phyloP scores from a whole-genome alignment of 1,284 basidiomycete species.

The Cryptococcus sp. region DNA sequence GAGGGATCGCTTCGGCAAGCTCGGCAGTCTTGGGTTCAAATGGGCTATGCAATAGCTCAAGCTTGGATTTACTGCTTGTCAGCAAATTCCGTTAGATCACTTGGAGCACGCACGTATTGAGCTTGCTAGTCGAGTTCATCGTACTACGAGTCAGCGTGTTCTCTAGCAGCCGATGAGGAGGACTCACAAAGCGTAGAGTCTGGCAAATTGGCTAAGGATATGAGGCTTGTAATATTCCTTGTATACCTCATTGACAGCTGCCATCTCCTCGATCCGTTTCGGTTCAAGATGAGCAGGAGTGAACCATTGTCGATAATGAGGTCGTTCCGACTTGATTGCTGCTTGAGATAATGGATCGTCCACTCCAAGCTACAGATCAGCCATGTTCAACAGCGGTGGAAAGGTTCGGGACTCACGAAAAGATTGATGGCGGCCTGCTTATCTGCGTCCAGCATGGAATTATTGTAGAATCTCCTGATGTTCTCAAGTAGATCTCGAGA shows the following conservation, averaged over 20 bases:
- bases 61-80: constrained; percentile 27
- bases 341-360: constrained; percentile 39
- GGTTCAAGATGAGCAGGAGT: constrained; percentile 63
- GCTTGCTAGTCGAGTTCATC: constrained; percentile 43
- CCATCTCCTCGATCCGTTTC: constrained; percentile 43
- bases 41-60: constrained; percentile 34
- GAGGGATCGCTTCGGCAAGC: background rate
- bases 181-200: constrained; percentile 56
- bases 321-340: constrained; percentile 42
- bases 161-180: background rate
- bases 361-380: constrained; percentile 61
- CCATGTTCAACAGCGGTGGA: background rate
- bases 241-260: constrained; percentile 64
- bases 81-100: background rate
- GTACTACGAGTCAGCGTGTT: constrained; percentile 16
- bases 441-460: constrained; percentile 91
- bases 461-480: constrained; percentile 91
- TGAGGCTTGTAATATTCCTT: constrained; percentile 86
- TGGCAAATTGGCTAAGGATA: constrained; percentile 49
- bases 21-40: constrained; percentile 35
- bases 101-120: constrained; percentile 19
- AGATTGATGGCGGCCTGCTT: constrained; percentile 97
- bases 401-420: constrained; percentile 53
- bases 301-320: constrained; percentile 79
- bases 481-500: constrained; percentile 95